phyloP scores from a whole-genome alignment of 768 basidiomycete genomes.

The Lactarius sp. region DNA sequence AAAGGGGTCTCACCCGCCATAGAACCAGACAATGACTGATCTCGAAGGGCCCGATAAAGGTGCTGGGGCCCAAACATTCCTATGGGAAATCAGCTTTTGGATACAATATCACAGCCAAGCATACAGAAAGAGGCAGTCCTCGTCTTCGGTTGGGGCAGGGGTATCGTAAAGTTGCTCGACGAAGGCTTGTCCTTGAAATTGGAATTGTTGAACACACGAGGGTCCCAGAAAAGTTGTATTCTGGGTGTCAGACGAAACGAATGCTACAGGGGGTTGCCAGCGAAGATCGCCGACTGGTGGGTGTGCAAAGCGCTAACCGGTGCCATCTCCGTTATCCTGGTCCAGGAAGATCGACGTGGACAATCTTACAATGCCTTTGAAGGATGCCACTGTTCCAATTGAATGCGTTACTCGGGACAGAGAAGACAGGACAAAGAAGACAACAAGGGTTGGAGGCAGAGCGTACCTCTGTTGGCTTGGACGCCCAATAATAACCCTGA shows the following conservation, averaged over 20 bases:
- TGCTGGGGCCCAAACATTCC: constrained; percentile 17
- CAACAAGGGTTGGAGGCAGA: background rate
- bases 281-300: constrained; percentile 10
- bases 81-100: background rate
- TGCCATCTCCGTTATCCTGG: background rate
- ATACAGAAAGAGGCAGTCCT: constrained; percentile 20
- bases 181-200: background rate
- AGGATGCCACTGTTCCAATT: constrained; percentile 9
- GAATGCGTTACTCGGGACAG: background rate
- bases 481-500: constrained; percentile 3
- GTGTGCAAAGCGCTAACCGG: constrained; percentile 13
- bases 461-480: constrained; percentile 12
- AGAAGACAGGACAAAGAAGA: background rate
- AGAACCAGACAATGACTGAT: constrained; percentile 18
- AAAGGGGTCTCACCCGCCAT: constrained; percentile 12
- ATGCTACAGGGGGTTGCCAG: constrained; percentile 11
- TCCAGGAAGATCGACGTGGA: background rate
- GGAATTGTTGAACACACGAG: constrained; percentile 18
- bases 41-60: constrained; percentile 2
- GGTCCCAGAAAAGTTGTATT: constrained; percentile 15
- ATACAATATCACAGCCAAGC: background rate
- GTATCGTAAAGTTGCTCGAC: background rate
- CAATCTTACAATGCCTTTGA: constrained; percentile 19
- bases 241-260: constrained; percentile 3
- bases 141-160: background rate